Conservation (phyloP, 1,284 basidiomycete genomes). For the Ustilago nuda region DNA sequence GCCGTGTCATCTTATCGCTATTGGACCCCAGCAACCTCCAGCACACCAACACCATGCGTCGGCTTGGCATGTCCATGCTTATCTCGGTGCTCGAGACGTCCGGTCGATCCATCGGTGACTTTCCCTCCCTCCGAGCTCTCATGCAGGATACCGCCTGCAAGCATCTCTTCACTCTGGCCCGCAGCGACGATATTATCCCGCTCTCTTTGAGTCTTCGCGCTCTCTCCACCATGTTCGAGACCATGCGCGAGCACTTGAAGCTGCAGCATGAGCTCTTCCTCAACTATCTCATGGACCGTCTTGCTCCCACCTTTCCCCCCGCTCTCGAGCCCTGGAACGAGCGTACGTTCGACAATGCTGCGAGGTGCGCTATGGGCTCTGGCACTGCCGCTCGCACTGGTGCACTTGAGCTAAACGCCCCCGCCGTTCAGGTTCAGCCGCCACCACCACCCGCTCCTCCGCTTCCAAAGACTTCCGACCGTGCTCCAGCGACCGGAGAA, state of each 20-base stretch:
- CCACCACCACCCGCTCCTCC: slow-evolving; percentile 72
- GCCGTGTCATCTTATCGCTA: slow-evolving; percentile 93
- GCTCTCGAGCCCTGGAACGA: slow-evolving; percentile 66
- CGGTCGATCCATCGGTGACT: slow-evolving; percentile 76
- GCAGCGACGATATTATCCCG: slow-evolving; percentile 83
- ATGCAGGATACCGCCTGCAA: slow-evolving; percentile 92
- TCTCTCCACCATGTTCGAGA: slow-evolving; percentile 87
- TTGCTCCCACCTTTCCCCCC: slow-evolving; percentile 72
- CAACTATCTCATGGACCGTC: slow-evolving; percentile 89
- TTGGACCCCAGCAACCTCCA: slow-evolving; percentile 93
- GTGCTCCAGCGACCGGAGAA: slow-evolving; percentile 78
- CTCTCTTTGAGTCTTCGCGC: slow-evolving; percentile 85
- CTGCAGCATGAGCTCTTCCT: slow-evolving; percentile 97
- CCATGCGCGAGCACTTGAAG: slow-evolving; percentile 87
- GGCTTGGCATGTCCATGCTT: slow-evolving; percentile 87
- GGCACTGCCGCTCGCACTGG: slow-evolving; percentile 28
- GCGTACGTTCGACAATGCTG: slow-evolving; percentile 66
- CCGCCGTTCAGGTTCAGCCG: slow-evolving; percentile 54
- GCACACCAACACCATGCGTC: slow-evolving; percentile 94
- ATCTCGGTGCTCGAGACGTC: slow-evolving; percentile 90
- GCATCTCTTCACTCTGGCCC: slow-evolving; percentile 79
- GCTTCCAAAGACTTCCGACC: slow-evolving; percentile 74
- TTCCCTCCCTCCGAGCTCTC: slow-evolving; percentile 79
- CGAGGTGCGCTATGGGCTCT: slow-evolving; percentile 35
- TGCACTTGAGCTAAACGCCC: slow-evolving; percentile 14